phyloP scores from a whole-genome alignment of 2,329 filamentous ascomycete species.

The Chaetoscypha palmicola region DNA sequence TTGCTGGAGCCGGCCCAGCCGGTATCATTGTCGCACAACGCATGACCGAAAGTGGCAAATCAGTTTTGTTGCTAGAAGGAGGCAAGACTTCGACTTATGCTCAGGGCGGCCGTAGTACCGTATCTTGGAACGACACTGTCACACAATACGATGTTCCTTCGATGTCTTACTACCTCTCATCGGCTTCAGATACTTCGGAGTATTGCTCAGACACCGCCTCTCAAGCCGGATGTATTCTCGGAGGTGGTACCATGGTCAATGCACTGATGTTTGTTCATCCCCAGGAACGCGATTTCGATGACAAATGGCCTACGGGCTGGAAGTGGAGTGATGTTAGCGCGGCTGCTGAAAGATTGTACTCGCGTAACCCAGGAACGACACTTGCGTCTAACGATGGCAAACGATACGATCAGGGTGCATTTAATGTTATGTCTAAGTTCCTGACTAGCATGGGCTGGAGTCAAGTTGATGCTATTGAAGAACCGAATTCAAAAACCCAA shows the following conservation, averaged over 20 bases:
- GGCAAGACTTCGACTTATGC: constrained; percentile 17
- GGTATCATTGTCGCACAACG: constrained; percentile 49
- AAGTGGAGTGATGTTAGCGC: constrained; percentile 53
- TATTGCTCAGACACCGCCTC: constrained; percentile 44
- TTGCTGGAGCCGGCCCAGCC: constrained; percentile 55
- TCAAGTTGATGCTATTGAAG: constrained; percentile 31
- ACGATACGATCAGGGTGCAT: constrained; percentile 58
- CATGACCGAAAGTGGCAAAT: constrained; percentile 40
- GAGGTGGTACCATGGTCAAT: constrained; percentile 49
- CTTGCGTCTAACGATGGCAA: constrained; percentile 57
- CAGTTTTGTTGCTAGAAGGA: constrained; percentile 37
- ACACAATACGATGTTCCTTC: constrained; percentile 65
- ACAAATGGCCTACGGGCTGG: constrained; percentile 62
- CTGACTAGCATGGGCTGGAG: constrained; percentile 48
- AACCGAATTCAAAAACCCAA: constrained; percentile 56
- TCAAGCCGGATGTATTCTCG: constrained; percentile 64
- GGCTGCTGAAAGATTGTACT: constrained; percentile 55
- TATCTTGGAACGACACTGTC: constrained; percentile 31
- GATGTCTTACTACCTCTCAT: constrained; percentile 58
- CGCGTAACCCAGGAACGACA: constrained; percentile 61
- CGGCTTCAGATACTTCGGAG: constrained; percentile 45
- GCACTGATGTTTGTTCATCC: constrained; percentile 61
- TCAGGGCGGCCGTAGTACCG: constrained; percentile 16
- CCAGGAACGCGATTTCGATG: constrained; percentile 58
- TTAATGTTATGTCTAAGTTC: constrained; percentile 47